Evolutionary conservation across 768 basidiomycete genomes (phyloP).

Genomic region (Boletus vermiculosoides): DNA sequence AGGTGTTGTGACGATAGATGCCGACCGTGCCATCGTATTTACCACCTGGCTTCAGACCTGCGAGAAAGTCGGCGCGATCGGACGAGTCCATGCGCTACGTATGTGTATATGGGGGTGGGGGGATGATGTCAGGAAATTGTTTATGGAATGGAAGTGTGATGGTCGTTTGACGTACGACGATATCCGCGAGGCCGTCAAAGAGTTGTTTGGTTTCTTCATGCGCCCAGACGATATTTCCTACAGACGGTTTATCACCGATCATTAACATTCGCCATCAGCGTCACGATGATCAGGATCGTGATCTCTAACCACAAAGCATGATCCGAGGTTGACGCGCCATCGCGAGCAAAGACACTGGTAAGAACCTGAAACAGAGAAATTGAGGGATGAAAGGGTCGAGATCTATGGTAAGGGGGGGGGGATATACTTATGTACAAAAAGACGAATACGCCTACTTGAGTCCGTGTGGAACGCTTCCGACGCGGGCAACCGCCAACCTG

Average conservation of each 20-base stretch:
- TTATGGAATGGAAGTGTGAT: background rate
- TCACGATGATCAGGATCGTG: background rate
- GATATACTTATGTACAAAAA: background rate
- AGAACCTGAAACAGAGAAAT: background rate
- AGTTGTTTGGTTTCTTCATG: slow-evolving; percentile 67
- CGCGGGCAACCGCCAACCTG: background rate
- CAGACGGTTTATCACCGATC: background rate
- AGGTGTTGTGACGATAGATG: slow-evolving; percentile 77
- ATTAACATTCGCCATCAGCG: background rate
- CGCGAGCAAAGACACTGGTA: background rate
- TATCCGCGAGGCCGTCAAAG: slow-evolving; percentile 66
- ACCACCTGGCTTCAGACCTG: slow-evolving; percentile 58
- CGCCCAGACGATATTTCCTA: slow-evolving; percentile 79
- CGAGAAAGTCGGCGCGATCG: slow-evolving; percentile 66
- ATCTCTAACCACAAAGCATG: slow-evolving; percentile 34
- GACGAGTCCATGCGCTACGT: slow-evolving; percentile 54
- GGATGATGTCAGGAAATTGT: background rate
- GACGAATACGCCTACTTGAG: background rate
- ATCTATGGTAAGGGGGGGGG: background rate
- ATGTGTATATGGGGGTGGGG: background rate
- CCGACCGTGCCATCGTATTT: slow-evolving; percentile 73
- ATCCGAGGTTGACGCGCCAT: slow-evolving; percentile 27
- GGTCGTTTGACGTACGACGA: slow-evolving; percentile 56
- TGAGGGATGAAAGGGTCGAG: background rate
- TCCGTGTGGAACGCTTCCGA: background rate